Evolutionary conservation across 2,329 filamentous ascomycete genomes (phyloP).

Genomic region (Colletotrichum sublineola): DNA sequence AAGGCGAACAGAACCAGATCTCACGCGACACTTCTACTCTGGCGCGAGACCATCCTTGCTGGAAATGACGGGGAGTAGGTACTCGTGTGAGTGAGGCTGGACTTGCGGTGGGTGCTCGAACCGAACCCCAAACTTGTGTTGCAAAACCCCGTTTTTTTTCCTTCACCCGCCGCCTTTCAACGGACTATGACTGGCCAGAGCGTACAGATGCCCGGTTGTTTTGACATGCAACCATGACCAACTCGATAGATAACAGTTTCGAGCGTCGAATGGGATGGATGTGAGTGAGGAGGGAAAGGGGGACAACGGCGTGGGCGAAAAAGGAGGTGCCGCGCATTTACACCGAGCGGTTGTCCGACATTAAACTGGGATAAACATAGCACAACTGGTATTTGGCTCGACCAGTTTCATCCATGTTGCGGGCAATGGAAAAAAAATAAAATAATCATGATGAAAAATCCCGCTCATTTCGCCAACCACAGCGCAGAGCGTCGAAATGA

Average conservation of each 20-base stretch:
- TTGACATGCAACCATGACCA: conserved; percentile 35
- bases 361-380: neutral
- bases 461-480: neutral
- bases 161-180: neutral
- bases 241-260: conserved; percentile 26
- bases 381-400: conserved; percentile 1
- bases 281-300: neutral
- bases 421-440: neutral
- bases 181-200: conserved; percentile 21
- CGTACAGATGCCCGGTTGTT: neutral
- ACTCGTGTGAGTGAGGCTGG: neutral
- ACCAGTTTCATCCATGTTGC: conserved; percentile 7
- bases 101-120: neutral
- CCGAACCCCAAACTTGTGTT: neutral
- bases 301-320: neutral
- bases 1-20: conserved; percentile 30
- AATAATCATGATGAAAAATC: neutral
- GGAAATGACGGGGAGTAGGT: neutral
- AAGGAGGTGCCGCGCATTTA: conserved; percentile 5
- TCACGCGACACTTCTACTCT: conserved; percentile 10
- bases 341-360: conserved; percentile 26
- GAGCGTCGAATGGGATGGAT: neutral
- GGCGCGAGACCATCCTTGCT: conserved; percentile 21
- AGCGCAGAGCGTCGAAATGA: neutral
- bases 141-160: conserved; percentile 22